Evolutionary conservation across 2,329 filamentous ascomycete species (phyloP), one percentile per base, ranked within the genome.

Genomic region (Fusarium brevicatenulatum): DNA sequence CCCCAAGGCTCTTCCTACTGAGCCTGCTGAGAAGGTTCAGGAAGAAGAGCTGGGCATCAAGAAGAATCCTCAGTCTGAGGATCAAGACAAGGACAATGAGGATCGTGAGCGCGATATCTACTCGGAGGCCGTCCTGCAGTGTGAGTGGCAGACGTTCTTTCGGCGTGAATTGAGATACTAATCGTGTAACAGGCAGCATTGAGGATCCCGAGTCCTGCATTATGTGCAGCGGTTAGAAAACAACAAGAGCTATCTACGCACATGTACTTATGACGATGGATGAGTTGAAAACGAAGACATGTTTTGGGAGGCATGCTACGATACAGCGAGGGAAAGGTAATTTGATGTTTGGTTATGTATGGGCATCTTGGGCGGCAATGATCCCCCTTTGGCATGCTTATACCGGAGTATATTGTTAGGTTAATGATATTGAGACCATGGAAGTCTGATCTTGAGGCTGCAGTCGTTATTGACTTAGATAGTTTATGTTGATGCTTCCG

Each of bases 181-280:
- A 86, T 80, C 76, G 78, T 53, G 32, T 58, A 47, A 78, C 67
- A 93, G 91, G 91, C 87, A 98, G 95, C 85, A 98, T 99, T 82
- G 95, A 98, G 81, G 98, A 98, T 86, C 94, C 92, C 77, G 96
- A 99, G 82, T 88, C 92, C 53, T 99, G 96, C 82, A 82, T 97
- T 74, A 98, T 99, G 96, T 99, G 96, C 91, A 97, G 94, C 84
- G 95, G 95, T 86, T 98, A 89, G 83, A 78, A 25, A 52, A 39
- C 42, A 40, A 32, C 13, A 54, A 30, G 19, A 25, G 30, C 62
- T 58, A 58, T 32, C 32, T 63, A 55, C 18, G 57, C 63, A 62
- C 62, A 67, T 78, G 70, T 78, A 75, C 68, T 78, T 78, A 80
- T 74, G 78, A 81, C 65, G 50, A 72, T 69, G 75, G 74, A 80